phyloP scores from a whole-genome alignment of 306 rosid genomes.

The Quercus agrifolia region DNA sequence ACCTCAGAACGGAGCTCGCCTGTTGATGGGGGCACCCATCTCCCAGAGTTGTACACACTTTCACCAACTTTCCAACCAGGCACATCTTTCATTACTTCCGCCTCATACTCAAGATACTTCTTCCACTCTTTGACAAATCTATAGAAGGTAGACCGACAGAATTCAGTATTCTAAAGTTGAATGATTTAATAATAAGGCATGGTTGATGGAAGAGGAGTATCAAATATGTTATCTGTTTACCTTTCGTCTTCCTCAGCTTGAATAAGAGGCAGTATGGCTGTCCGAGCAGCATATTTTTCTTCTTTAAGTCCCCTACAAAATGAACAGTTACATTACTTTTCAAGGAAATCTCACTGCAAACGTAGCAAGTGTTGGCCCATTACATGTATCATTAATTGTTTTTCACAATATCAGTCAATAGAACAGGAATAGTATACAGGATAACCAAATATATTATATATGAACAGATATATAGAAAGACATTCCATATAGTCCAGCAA shows the following conservation, averaged over 20 bases:
- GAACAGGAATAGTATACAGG: neutral
- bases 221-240: conserved; percentile 29
- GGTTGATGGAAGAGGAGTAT: neutral
- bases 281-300: conserved; percentile 90
- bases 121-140: conserved; percentile 98
- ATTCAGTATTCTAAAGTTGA: neutral
- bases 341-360: conserved; percentile 2
- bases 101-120: conserved; percentile 92
- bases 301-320: conserved; percentile 78
- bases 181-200: neutral
- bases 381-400: neutral
- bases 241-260: conserved; percentile 99
- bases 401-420: neutral
- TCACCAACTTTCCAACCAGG: conserved; percentile 99
- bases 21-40: conserved; percentile 94
- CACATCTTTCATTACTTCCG: conserved; percentile 97
- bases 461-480: neutral
- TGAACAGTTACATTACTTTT: conserved; percentile 9
- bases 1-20: conserved; percentile 94
- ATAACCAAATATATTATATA: neutral
- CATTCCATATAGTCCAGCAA: neutral
- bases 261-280: conserved; percentile 83
- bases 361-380: neutral
- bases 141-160: conserved; percentile 10
- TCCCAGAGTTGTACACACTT: conserved; percentile 85